Evolutionary conservation across 768 basidiomycete species (phyloP).

Genomic region (Mycena filopes): DNA sequence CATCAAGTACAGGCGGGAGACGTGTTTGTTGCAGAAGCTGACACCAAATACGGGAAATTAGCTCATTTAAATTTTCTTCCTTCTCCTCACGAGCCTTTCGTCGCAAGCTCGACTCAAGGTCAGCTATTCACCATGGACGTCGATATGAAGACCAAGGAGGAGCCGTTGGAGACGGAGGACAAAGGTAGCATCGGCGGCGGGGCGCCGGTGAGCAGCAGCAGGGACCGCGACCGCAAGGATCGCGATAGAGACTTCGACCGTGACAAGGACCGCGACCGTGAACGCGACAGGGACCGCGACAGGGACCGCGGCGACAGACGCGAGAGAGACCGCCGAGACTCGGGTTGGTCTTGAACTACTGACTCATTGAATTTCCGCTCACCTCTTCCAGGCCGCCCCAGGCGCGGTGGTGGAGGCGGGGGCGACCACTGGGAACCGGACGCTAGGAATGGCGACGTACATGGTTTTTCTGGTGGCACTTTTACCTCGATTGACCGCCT

Average conservation of each 20-base stretch:
- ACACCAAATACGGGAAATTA: no score
- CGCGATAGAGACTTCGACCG: slow-evolving; percentile 50
- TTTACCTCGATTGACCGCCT: slow-evolving; percentile 16
- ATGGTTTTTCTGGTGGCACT: slow-evolving; percentile 38
- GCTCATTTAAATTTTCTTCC: background rate
- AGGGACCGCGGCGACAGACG: slow-evolving; percentile 58
- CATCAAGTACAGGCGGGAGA: slow-evolving; percentile 52
- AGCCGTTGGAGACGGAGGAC: slow-evolving; percentile 60
- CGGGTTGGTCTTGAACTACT: slow-evolving; percentile 48
- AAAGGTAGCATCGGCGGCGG: slow-evolving; percentile 55
- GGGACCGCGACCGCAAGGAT: slow-evolving; percentile 58
- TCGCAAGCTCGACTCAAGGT: background rate
- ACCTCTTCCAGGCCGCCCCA: slow-evolving; percentile 43
- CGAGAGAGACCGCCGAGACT: slow-evolving; percentile 66
- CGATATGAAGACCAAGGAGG: slow-evolving; percentile 84
- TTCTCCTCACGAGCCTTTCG: background rate
- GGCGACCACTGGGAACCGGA: slow-evolving; percentile 90
- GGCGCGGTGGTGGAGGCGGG: slow-evolving; percentile 57
- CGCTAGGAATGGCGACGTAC: slow-evolving; percentile 77
- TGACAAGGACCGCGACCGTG: slow-evolving; percentile 56
- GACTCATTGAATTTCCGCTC: background rate
- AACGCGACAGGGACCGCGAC: slow-evolving; percentile 50
- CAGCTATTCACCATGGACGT: slow-evolving; percentile 66
- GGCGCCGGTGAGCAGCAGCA: slow-evolving; percentile 50
- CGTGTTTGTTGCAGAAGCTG: slow-evolving; percentile 5